Base-by-base conservation (phyloP, 108 stramenopile species). In the Nitzschia sp. region DNA sequence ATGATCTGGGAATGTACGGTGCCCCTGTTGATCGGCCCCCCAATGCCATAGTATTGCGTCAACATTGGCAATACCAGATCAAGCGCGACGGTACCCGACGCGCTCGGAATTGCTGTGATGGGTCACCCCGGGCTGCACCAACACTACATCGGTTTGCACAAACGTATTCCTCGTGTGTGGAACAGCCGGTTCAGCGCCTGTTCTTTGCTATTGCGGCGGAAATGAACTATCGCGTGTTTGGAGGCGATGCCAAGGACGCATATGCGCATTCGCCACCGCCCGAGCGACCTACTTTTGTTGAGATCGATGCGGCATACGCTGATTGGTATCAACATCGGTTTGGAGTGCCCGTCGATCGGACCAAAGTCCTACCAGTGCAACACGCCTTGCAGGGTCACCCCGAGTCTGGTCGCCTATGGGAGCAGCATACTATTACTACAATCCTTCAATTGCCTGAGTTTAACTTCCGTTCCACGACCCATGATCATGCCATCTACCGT, bases 361-460 rank as follows among this genome's bases (percentile, higher is more conserved):
- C 27, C 1, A 36, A 36, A 24, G 75, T 69, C 17, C 48, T 71
- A 38, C n/a, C n/a, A n/a, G n/a, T n/a, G n/a, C n/a, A n/a, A n/a
- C n/a, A n/a, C n/a, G n/a, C n/a, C n/a, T n/a, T 64, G 2, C 71
- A 78, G 58, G 66, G 67, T 6, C 67, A 74, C 53, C 73, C 67
- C 21, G 66, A 74, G 53, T 49, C 67, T 28, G 64, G 64, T 21
- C 27, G 65, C 4, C 19, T 78, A 8, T 78, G 71, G 76, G 70
- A 64, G 26, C 9, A 46, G 9, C 54, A 54, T n/a, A n/a, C n/a
- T 21, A 72, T 72, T 26, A 54, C 35, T 35, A 46, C 27, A 3
- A 79, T 85, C 27, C 66, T 85, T 13, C 26, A 17, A 0, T 5
- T 2, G 5, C 34, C 1, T 59, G n/a, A n/a, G n/a, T n/a, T n/a